Percentiles rank a stretch among this genome's conserved stretches.
These are phyloP conservation scores for Sclerotinia subarctica DNA, from an alignment of 2,329 filamentous ascomycete genomes.

Conservation along the genomic window DNA sequence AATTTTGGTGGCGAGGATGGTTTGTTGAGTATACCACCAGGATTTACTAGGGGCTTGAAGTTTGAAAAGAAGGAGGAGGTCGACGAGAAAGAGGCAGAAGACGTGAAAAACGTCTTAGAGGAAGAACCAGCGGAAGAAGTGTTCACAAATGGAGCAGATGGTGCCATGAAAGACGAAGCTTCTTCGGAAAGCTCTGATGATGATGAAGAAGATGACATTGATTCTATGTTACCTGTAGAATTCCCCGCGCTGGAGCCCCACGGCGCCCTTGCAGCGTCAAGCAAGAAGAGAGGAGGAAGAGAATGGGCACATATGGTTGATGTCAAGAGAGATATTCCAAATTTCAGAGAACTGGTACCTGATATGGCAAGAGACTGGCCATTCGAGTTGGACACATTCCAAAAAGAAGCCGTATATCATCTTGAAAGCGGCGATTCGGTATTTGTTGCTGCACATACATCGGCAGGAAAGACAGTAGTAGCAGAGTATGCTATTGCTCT, in stretches of 20 bases:
- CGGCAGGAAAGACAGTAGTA: conserved; percentile 95
- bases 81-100: conserved; percentile 49
- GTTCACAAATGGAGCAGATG: conserved; percentile 36
- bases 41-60: conserved; percentile 73
- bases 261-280: conserved; percentile 68
- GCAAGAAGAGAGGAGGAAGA: conserved; percentile 68
- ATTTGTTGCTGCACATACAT: conserved; percentile 96
- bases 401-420: conserved; percentile 98
- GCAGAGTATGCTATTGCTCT: conserved; percentile 97
- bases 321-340: conserved; percentile 87
- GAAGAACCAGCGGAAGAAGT: conserved; percentile 21
- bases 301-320: conserved; percentile 99
- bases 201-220: conserved; percentile 65
- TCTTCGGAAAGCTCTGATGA: conserved; percentile 38
- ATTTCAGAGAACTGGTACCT: conserved; percentile 88
- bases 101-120: conserved; percentile 20
- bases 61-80: conserved; percentile 58
- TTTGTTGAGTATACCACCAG: conserved; percentile 77
- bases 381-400: conserved; percentile 95
- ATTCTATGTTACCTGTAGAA: conserved; percentile 83
- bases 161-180: conserved; percentile 36
- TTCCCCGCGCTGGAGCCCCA: conserved; percentile 88
- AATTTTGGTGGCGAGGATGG: conserved; percentile 74
- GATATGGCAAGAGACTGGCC: conserved; percentile 97
- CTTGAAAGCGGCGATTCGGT: conserved; percentile 95